phyloP scores from a whole-genome alignment of 129 eudicot species.

The sunflower (Helianthus annuus) region HanXRQr2.0-SUNRISE NC_035447.2:48166697-48167196 shows the following conservation, averaged over 20 bases:
- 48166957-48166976: constrained; percentile 63
- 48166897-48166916: constrained; percentile 59
- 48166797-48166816: too few relatives aligned
- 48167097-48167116: constrained; percentile 83
- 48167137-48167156: constrained; percentile 37
- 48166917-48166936: constrained; percentile 54
- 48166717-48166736: too few relatives aligned
- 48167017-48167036: constrained; percentile 73
- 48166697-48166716: too few relatives aligned
- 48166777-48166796: too few relatives aligned
- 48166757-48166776: too few relatives aligned
- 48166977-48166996: constrained; percentile 70
- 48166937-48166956: constrained; percentile 69
- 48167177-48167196: constrained; percentile 53
- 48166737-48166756: too few relatives aligned
- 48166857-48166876: too few relatives aligned
- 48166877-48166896: constrained; percentile 12
- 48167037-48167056: constrained; percentile 77
- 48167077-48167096: constrained; percentile 48
- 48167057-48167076: constrained; percentile 42
- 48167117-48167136: constrained; percentile 60
- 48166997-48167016: constrained; percentile 80
- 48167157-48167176: constrained; percentile 77
- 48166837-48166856: too few relatives aligned
- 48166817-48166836: too few relatives aligned